Evolutionary conservation across 2,329 filamentous ascomycete genomes (phyloP).

Genomic region (Nannizziopsis barbatae): DNA sequence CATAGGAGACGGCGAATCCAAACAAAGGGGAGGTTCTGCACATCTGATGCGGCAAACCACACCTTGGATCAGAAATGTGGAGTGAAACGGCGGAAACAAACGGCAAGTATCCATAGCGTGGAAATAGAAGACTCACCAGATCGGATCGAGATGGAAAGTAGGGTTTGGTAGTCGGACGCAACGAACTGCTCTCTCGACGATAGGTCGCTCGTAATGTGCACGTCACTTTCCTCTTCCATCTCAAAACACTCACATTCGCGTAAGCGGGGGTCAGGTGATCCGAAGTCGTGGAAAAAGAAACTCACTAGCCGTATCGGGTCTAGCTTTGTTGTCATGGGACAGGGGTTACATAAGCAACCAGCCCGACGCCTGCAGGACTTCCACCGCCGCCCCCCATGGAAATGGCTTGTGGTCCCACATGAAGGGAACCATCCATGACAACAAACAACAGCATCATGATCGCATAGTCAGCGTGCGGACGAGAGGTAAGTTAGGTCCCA

Average conservation of each 20-base stretch:
- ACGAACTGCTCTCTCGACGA: conserved; percentile 6
- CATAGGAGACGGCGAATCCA: conserved; percentile 2
- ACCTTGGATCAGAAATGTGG: not conserved
- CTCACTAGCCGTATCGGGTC: not conserved
- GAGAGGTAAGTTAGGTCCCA: conserved; percentile 6
- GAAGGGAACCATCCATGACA: not conserved
- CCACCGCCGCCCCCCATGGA: conserved; percentile 4
- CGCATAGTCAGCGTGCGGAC: not conserved
- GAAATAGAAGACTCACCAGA: conserved; percentile 11
- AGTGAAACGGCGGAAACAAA: not conserved
- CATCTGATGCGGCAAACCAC: not conserved
- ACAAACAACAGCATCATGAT: not conserved
- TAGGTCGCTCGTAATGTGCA: conserved; percentile 8
- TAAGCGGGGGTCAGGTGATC: not conserved
- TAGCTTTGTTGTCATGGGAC: conserved; percentile 3
- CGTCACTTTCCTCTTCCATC: conserved; percentile 4
- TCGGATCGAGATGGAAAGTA: conserved; percentile 1
- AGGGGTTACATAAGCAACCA: conserved; percentile 4
- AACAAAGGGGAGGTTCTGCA: conserved; percentile 2
- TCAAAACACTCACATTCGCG: no score
- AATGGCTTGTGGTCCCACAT: not conserved
- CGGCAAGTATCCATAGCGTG: conserved; percentile 1
- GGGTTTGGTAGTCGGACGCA: conserved; percentile 4
- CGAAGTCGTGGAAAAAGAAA: not conserved
- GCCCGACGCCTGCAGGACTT: not conserved